Base-by-base conservation (phyloP, 768 basidiomycete species). In the Pleurotus cornucopiae region DNA sequence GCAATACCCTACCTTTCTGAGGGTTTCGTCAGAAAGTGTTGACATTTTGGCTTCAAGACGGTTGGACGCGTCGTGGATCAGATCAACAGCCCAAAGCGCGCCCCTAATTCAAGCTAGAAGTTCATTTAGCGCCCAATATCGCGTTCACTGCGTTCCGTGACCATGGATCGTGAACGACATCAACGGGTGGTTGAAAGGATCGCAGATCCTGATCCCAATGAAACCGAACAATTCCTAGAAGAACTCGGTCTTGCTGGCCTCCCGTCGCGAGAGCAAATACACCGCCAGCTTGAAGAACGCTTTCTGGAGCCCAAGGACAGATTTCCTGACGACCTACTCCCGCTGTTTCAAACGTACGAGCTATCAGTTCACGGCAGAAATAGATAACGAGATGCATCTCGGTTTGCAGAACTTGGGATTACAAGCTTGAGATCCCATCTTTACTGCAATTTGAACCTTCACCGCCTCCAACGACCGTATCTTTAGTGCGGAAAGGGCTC, bases 271-370 rank as follows among this genome's bases (percentile, higher is more conserved):
- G 80, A 85, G 43, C 73, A 80, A 60, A 76, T 93, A 14, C 77
- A 85, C 65, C 74, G 68, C 51, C 80, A 88, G 57, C 84, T 98
- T 54, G 92, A 96, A 66, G 75, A 84, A 58, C 82, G 82, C 58
- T 73, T 96, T 20, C 75, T 96, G 30, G 71, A 85, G 18, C 93
- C 93, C 2, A 83, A 81, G 46, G 75, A 78, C 44, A 76, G 69
- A 34, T 71, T 96, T 16, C 89, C 87, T 2, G 72, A 76, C 6
- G 84, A 89, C 58, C 89, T 88, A 82, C 75, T 96, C 48, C 78
- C 86, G 53, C 78, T 77, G 34, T 94, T 94, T 71, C 94, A 96
- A 78, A 76, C 88, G 95, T 96, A 72, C 61, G 84, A 63, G 52
- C 53, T 40, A 26, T 48, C n/a, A 41, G 54, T 49, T 54, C 59